phyloP scores from a whole-genome alignment of 1,284 basidiomycete species.

The Irpex rosettiformis region DNA sequence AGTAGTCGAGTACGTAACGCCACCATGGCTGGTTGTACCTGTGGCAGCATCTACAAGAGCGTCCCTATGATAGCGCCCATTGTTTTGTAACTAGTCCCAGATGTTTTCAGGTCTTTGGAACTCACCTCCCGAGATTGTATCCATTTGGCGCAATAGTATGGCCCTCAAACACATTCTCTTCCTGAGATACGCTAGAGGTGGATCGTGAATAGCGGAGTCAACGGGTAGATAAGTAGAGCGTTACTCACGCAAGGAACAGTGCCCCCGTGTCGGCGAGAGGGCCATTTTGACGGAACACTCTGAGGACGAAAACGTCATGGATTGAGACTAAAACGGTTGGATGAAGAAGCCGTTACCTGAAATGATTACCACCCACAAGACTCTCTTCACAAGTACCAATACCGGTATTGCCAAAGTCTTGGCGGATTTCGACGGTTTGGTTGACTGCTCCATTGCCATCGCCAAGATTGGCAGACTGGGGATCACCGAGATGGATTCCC shows the following conservation, averaged over 20 bases:
- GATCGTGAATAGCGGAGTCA: background rate
- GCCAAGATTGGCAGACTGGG: conserved; percentile 67
- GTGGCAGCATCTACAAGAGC: conserved; percentile 37
- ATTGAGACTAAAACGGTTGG: background rate
- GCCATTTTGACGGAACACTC: conserved; percentile 71
- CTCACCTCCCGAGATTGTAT: conserved; percentile 44
- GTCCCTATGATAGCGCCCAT: conserved; percentile 31
- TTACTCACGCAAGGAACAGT: conserved; percentile 64
- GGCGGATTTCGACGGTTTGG: conserved; percentile 52
- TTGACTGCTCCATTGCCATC: conserved; percentile 56
- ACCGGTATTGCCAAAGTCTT: conserved; percentile 54
- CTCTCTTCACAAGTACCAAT: conserved; percentile 61
- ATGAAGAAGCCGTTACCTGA: conserved; percentile 37
- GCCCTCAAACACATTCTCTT: conserved; percentile 39
- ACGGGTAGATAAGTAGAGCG: background rate
- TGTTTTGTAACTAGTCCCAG: background rate
- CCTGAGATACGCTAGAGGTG: conserved; percentile 46
- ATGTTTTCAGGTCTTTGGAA: background rate
- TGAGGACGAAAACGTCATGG: conserved; percentile 26
- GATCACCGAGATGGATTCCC: conserved; percentile 56
- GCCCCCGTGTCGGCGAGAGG: conserved; percentile 50
- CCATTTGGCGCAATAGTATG: conserved; percentile 51
- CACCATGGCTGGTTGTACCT: conserved; percentile 36
- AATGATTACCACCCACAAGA: conserved; percentile 60
- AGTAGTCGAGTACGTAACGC: conserved; percentile 43